phyloP scores from a whole-genome alignment of 1,284 basidiomycete genomes.

The Ustilago nuda region DNA sequence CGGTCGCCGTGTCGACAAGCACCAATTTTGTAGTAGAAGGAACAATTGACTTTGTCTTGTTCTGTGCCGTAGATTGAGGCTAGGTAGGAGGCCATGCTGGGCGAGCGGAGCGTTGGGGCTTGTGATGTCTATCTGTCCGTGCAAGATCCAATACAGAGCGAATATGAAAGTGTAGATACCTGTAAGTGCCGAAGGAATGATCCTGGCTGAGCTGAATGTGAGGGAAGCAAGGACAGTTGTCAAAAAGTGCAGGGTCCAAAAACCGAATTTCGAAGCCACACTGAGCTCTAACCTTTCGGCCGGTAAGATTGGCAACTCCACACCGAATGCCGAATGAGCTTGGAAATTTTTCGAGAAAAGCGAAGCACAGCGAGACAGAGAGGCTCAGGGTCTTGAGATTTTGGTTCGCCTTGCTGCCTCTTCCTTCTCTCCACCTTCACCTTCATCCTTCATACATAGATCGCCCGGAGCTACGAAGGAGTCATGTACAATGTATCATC shows the following conservation, averaged over 20 bases:
- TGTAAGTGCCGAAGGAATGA: slow-evolving; percentile 5
- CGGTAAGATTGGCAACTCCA: slow-evolving; percentile 30
- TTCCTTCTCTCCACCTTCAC: neutral
- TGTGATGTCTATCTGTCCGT: neutral
- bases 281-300: slow-evolving; percentile 12
- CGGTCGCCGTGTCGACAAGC: slow-evolving; percentile 95
- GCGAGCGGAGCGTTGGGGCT: too few relatives aligned
- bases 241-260: slow-evolving; percentile 38
- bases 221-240: slow-evolving; percentile 16
- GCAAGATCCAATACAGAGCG: neutral
- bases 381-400: neutral
- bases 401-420: neutral
- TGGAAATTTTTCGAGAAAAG: slow-evolving; percentile 25
- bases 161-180: neutral
- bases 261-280: slow-evolving; percentile 15
- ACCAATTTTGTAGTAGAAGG: slow-evolving; percentile 97
- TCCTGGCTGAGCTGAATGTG: slow-evolving; percentile 22
- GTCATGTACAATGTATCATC: slow-evolving; percentile 41
- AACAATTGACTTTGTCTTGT: slow-evolving; percentile 92
- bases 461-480: neutral
- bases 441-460: neutral
- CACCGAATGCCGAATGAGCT: slow-evolving; percentile 10
- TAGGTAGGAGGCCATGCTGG: slow-evolving; percentile 50
- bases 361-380: neutral
- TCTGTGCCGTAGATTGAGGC: slow-evolving; percentile 72